Evolutionary conservation across 768 basidiomycete species (phyloP).

Genomic region (Amanita thiersii): DNA sequence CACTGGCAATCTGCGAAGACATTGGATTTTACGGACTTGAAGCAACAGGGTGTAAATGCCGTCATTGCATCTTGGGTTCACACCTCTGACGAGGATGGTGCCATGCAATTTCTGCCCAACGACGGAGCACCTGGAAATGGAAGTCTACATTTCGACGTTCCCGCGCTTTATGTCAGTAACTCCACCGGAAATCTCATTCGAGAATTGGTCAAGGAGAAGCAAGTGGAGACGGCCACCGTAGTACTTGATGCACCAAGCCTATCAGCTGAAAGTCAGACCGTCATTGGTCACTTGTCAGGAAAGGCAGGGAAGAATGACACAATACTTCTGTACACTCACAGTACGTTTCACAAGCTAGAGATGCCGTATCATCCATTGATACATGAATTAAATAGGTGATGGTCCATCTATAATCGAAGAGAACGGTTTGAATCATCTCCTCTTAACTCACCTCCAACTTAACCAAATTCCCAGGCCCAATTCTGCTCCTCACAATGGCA

Average conservation of each 20-base stretch:
- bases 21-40: conserved; percentile 16
- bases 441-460: too few relatives aligned
- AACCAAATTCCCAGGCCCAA: too few relatives aligned
- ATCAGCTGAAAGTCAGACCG: conserved; percentile 14
- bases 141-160: conserved; percentile 20
- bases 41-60: conserved; percentile 15
- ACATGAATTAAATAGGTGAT: too few relatives aligned
- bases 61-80: conserved; percentile 21
- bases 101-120: conserved; percentile 21
- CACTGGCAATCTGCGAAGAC: conserved; percentile 23
- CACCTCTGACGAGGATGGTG: conserved; percentile 20
- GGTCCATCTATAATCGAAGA: too few relatives aligned
- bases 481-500: too few relatives aligned
- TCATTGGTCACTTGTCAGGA: conserved; percentile 19
- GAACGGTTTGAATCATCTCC: too few relatives aligned
- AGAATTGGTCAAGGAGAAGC: conserved; percentile 11
- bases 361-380: too few relatives aligned
- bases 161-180: conserved; percentile 20
- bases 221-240: conserved; percentile 18
- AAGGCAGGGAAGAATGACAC: conserved; percentile 13
- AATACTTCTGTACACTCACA: conserved; percentile 22
- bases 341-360: too few relatives aligned
- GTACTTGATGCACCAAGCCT: conserved; percentile 22
- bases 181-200: conserved; percentile 21
- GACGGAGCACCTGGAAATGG: conserved; percentile 18